Percentiles rank a stretch among this genome's conserved stretches.
Conservation (phyloP, 768 basidiomycete genomes). For the Podaxis mareebaensis region DNA sequence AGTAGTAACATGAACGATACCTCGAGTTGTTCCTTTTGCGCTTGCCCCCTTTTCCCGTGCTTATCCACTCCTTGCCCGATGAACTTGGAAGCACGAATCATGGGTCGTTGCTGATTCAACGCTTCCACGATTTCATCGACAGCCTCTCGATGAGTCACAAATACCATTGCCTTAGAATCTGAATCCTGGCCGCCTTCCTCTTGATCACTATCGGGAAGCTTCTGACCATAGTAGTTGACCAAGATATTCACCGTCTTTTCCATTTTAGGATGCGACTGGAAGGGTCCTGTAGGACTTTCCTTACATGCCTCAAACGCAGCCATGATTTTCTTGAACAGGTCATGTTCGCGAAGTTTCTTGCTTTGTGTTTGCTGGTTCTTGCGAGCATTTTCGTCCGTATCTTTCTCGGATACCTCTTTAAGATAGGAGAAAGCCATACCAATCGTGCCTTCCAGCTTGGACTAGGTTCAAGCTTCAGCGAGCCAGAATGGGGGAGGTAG, state of each 20-base stretch:
- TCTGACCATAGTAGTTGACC: constrained; percentile 75
- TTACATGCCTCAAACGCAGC: constrained; percentile 64
- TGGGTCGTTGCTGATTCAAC: constrained; percentile 71
- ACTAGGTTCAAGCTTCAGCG: constrained; percentile 9
- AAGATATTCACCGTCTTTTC: constrained; percentile 75
- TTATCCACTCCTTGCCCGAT: constrained; percentile 90
- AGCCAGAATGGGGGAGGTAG: background rate
- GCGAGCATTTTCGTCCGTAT: constrained; percentile 31
- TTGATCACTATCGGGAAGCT: constrained; percentile 40
- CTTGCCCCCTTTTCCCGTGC: constrained; percentile 82
- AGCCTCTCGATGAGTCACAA: constrained; percentile 85
- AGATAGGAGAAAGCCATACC: constrained; percentile 75
- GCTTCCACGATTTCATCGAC: constrained; percentile 89
- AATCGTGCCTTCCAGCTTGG: constrained; percentile 80
- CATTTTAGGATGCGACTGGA: constrained; percentile 84
- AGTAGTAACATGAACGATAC: constrained; percentile 41
- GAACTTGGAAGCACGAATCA: constrained; percentile 83
- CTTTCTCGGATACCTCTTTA: constrained; percentile 44
- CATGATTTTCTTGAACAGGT: constrained; percentile 63
- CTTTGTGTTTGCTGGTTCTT: constrained; percentile 41
- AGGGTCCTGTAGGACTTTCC: constrained; percentile 24
- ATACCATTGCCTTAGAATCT: constrained; percentile 87
- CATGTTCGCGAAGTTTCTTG: constrained; percentile 50
- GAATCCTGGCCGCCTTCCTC: constrained; percentile 30
- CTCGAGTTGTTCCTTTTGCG: constrained; percentile 89